phyloP scores from a whole-genome alignment of 495 filamentous ascomycete genomes.

The Halenospora varia region DNA sequence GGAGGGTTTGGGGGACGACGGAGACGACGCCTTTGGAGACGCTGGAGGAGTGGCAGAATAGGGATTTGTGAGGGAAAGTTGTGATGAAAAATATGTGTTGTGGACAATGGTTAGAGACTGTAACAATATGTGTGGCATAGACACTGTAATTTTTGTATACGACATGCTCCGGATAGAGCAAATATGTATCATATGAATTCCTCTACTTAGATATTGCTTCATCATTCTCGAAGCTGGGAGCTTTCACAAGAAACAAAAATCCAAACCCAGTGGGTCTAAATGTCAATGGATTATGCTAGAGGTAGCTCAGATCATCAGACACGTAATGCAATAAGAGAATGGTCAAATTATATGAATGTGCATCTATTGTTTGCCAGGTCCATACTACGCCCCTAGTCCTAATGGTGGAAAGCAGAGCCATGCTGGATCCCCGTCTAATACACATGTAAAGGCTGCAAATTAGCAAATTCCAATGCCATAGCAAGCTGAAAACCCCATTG shows the following conservation, averaged over 20 bases:
- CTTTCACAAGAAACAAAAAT: no score
- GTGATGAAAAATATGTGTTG: background rate
- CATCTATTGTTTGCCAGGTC: conserved; percentile 20
- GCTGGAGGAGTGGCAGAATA: conserved; percentile 26
- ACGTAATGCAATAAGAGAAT: background rate
- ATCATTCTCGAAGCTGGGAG: no score
- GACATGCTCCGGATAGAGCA: background rate
- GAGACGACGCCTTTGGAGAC: conserved; percentile 53
- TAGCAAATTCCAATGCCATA: conserved; percentile 1
- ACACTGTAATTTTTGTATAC: background rate
- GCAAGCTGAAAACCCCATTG: conserved; percentile 21
- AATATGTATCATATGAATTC: background rate
- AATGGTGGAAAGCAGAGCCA: conserved; percentile 12
- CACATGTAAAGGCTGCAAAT: conserved; percentile 16
- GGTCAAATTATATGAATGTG: background rate
- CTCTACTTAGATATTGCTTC: no score
- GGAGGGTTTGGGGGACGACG: conserved; percentile 74
- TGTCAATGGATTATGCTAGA: no score
- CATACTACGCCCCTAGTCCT: conserved; percentile 20
- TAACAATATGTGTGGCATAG: background rate
- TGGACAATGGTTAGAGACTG: background rate
- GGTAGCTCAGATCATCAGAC: no score
- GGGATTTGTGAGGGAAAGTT: background rate
- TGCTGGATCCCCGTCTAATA: conserved; percentile 12
- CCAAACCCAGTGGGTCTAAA: no score